Base-by-base conservation (phyloP, 2,329 filamentous ascomycete species). In the Diaporthe batatas region DNA sequence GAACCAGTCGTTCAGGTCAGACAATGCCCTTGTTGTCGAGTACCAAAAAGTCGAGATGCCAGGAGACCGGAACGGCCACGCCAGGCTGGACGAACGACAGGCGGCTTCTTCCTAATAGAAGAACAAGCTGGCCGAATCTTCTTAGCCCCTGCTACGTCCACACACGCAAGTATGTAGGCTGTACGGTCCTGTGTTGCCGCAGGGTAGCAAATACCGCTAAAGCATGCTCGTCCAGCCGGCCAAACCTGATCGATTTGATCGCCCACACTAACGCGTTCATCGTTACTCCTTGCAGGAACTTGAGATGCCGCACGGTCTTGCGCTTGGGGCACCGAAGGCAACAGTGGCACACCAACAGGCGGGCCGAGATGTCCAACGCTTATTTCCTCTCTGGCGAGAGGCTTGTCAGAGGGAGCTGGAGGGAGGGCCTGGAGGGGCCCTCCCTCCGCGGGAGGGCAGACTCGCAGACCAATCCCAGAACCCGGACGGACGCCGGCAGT, bases 161-260 rank as follows among this genome's bases (percentile, higher is more conserved):
- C 6, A 14, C 29, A 29, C 29, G 29, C 5, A 29, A 29, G 5
- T 29, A 29, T 29, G 29, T 29, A 29, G 29, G 29, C 2, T 3
- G 18, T 55, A 4, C 21, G 42, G 36, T n/a, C n/a, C n/a, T 23
- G 49, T 23, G 25, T 49, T 36, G 21, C 2, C 29, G 42, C 59
- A 65, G 49, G 7, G 12, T 11, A 65, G 51, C 25, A 36, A 65
- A 65, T 65, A 36, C 16, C 59, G 21, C 36, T 59, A n/a, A 11
- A 11, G 34, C n/a, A 29, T 62, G 36, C 36, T n/a, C 57, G 36
- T 62, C 57, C 29, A 11, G 11, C 21, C 62, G 44, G 21, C 44
- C 44, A 36, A 51, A 25, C 62, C 62, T 51, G 44, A 36, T 34
- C 25, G 18, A 65, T 36, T 36, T 36, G 62, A 51, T 65, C 62